A percentile compares a stretch with the other conserved stretches of the same genome.
These are phyloP conservation scores for Blastocystis hominis DNA, from an alignment of 352 stramenopile genomes.

Conservation along the genomic window DNA sequence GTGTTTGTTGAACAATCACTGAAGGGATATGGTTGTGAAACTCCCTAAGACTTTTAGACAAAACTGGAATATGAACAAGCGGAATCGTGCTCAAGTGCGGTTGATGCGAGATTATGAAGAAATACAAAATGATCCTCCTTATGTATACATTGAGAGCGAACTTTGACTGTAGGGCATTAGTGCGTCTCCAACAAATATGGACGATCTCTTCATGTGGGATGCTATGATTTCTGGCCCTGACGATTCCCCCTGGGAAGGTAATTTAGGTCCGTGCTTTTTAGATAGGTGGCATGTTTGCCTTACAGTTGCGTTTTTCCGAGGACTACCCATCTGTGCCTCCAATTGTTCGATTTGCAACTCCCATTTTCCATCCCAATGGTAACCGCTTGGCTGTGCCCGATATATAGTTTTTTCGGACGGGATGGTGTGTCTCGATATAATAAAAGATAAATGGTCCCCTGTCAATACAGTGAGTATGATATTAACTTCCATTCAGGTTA, in stretches of 20 bases:
- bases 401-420: slow-evolving; percentile 48
- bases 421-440: slow-evolving; percentile 57
- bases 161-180: slow-evolving; percentile 27
- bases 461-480: slow-evolving; percentile 57
- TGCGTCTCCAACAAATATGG: slow-evolving; percentile 50
- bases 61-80: slow-evolving; percentile 38
- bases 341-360: slow-evolving; percentile 39
- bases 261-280: background rate
- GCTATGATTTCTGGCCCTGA: slow-evolving; percentile 55
- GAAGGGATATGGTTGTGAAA: background rate
- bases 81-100: slow-evolving; percentile 38
- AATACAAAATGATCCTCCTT: slow-evolving; percentile 48
- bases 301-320: slow-evolving; percentile 45
- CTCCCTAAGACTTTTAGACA: background rate
- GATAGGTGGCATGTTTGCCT: slow-evolving; percentile 54
- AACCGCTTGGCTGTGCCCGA: background rate
- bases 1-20: slow-evolving; percentile 10
- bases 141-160: background rate
- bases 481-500: slow-evolving; percentile 48
- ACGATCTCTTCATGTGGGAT: slow-evolving; percentile 54
- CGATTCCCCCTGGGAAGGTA: slow-evolving; percentile 57
- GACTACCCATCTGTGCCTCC: slow-evolving; percentile 46
- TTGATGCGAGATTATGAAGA: slow-evolving; percentile 56
- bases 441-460: slow-evolving; percentile 54
- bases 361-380: slow-evolving; percentile 55